phyloP scores from a whole-genome alignment of 129 eudicot genomes.

The Mikania micrantha region DNA sequence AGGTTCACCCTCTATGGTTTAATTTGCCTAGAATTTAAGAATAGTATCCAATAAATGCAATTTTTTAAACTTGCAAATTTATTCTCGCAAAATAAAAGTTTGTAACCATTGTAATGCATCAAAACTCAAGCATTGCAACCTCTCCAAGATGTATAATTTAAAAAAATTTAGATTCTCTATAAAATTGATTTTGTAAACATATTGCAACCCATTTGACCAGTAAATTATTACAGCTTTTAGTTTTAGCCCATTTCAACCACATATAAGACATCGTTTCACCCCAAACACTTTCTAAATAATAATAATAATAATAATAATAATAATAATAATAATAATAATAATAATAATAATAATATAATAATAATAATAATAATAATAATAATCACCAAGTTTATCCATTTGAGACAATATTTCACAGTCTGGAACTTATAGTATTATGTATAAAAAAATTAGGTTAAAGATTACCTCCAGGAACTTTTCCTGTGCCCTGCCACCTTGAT shows the following conservation, averaged over 20 bases:
- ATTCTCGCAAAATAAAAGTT: not conserved
- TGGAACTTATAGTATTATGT: not conserved
- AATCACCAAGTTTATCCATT: not conserved
- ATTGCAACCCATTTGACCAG: not conserved
- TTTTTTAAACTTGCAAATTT: not conserved
- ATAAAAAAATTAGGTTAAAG: not conserved
- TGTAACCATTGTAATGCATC: not conserved
- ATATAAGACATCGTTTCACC: not conserved
- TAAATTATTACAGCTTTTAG: not conserved
- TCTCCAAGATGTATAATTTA: not conserved
- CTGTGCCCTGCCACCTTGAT: conserved; percentile 71
- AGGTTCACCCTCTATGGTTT: not conserved
- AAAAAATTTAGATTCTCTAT: not conserved
- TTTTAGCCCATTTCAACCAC: not conserved
- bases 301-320: too few relatives aligned
- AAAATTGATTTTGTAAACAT: not conserved
- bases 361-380: not conserved
- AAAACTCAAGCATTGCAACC: not conserved
- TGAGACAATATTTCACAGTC: not conserved
- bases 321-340: not conserved
- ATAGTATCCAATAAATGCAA: not conserved
- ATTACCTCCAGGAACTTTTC: conserved; percentile 93
- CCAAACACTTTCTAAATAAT: not conserved
- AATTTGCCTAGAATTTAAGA: not conserved
- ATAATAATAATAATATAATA: too few relatives aligned